These are phyloP conservation scores for Corymbia citriodora DNA, from an alignment of 441 rosid genomes.

Conservation along the genomic window DNA sequence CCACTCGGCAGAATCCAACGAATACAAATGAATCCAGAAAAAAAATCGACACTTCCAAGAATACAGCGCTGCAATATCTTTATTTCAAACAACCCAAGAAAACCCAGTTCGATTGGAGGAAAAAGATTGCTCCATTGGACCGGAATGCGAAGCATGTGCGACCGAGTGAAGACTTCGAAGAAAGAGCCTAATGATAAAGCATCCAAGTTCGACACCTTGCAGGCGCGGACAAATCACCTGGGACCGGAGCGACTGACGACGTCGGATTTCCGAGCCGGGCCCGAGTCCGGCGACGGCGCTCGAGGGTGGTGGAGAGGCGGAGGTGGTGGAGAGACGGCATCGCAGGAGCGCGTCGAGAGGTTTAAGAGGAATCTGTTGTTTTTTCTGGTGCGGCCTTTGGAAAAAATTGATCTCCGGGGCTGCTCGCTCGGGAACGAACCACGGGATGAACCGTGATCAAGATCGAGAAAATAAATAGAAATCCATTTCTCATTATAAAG, in stretches of 20 bases:
- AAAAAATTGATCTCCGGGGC: neutral
- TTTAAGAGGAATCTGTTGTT: neutral
- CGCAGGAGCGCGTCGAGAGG: neutral
- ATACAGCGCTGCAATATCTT: neutral
- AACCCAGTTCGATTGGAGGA: slow-evolving; percentile 19
- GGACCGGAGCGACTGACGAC: neutral
- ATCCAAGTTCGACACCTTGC: neutral
- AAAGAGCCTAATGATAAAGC: neutral
- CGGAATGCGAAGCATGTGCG: neutral
- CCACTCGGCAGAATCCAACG: neutral
- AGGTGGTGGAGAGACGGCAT: neutral
- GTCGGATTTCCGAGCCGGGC: neutral
- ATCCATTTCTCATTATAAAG: too few relatives aligned
- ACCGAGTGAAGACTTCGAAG: neutral
- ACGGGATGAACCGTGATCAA: neutral
- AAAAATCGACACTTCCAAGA: neutral
- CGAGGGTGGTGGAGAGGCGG: neutral
- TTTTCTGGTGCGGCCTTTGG: neutral
- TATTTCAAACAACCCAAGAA: slow-evolving; percentile 3
- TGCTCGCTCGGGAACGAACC: neutral
- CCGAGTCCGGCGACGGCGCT: neutral
- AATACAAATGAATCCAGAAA: slow-evolving; percentile 17
- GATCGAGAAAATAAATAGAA: too few relatives aligned
- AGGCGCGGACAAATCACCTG: neutral
- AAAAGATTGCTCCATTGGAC: neutral